These are phyloP conservation scores for Tolypocladium tropicale DNA, from an alignment of 2,329 filamentous ascomycete species.

Conservation along the genomic window DNA sequence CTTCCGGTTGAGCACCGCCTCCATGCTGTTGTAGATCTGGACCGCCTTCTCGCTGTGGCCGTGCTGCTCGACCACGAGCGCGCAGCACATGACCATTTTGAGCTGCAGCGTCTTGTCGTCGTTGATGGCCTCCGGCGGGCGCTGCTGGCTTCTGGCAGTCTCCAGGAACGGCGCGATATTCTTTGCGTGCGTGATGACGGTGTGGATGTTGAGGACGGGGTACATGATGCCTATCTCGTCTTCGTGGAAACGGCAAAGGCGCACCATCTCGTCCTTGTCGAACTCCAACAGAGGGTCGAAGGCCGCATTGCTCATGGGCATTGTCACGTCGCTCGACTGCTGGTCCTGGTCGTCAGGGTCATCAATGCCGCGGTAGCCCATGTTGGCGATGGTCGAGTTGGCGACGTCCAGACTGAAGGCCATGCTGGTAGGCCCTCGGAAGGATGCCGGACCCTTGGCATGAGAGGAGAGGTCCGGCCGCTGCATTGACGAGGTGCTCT, in stretches of 20 bases:
- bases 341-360: conserved; percentile 51
- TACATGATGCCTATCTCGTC: conserved; percentile 93
- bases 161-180: conserved; percentile 66
- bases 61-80: conserved; percentile 65
- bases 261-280: conserved; percentile 66
- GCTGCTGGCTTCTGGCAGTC: conserved; percentile 24
- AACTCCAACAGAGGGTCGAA: conserved; percentile 73
- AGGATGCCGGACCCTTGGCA: conserved; percentile 47
- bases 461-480: conserved; percentile 33
- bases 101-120: conserved; percentile 55
- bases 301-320: conserved; percentile 24
- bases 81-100: conserved; percentile 75
- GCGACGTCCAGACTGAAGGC: conserved; percentile 81
- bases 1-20: conserved; percentile 57
- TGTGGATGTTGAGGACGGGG: conserved; percentile 67
- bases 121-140: conserved; percentile 26
- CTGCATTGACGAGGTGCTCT: conserved; percentile 25
- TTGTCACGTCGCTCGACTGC: conserved; percentile 8
- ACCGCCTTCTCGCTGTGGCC: conserved; percentile 68
- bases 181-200: conserved; percentile 59
- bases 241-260: conserved; percentile 70
- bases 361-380: conserved; percentile 66
- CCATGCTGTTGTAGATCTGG: conserved; percentile 67
- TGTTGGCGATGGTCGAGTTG: conserved; percentile 75
- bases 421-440: conserved; percentile 77